Evolutionary conservation across 2,329 filamentous ascomycete species (phyloP), one percentile per base, ranked within the genome.

Genomic region (Cryphonectria radicalis): DNA sequence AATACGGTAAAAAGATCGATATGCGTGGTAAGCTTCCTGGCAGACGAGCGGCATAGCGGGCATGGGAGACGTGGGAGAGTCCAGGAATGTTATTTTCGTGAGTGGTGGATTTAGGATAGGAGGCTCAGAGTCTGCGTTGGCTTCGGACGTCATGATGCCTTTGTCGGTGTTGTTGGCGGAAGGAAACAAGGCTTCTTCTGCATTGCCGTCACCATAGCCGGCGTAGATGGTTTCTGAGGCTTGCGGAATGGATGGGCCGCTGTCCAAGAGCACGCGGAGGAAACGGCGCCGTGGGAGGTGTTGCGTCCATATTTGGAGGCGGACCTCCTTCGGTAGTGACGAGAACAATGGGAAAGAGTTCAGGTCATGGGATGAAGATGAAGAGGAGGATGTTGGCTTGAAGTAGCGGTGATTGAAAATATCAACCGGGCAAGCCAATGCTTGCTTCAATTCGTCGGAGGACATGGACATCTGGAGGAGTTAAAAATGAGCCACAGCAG

Each of bases 191-290:
- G 35, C 35, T 35, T 50, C 68, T 19, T 66, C 62, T 22, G 10
- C 50, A 40, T 59, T 19, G 42, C 6, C 14, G 8, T 22, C 40
- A 1, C 40, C 1, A 17, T 28, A n/a, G 28, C 62, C 22, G 37
- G 22, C 40, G 35, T 43, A 37, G 35, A 37, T 57, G 11, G 28
- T 4, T 57, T n/a, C 22, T 11, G 17, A 13, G 10, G 13, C 25
- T 32, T 17, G 55, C 25, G 55, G n/a, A 32, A 14, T 37, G n/a
- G 17, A 14, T 35, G 55, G n/a, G 13, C 25, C 10, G 55, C 55
- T 59, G 55, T 70, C 53, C 63, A 70, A 46, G 40, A 66, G 53
- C 28, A 70, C 14, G 63, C 68, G 68, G 63, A 66, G 50, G 42
- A 66, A 70, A 14, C 63, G 62, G 53, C 37, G 68, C 11, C n/a